Evolutionary conservation across 768 basidiomycete species (phyloP).

Genomic region (Agrocybe praecox): DNA sequence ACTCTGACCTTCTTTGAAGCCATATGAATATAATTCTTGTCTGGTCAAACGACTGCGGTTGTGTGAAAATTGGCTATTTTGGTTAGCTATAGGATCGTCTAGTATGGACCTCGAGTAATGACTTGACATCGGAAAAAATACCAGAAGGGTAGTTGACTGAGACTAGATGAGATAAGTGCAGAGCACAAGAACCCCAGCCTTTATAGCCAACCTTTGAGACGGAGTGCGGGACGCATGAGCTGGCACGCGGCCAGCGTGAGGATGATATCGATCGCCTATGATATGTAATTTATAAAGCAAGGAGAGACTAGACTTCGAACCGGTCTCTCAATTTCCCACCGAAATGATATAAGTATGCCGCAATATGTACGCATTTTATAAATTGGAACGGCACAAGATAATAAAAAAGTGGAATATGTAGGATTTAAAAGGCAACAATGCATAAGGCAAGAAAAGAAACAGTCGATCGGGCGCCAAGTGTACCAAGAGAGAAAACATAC

Average conservation of each 20-base stretch:
- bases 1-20: conserved; percentile 28
- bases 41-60: conserved; percentile 17
- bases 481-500: conserved; percentile 10
- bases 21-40: conserved; percentile 30
- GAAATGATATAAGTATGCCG: not conserved
- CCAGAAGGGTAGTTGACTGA: not conserved
- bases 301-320: not conserved
- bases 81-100: not conserved
- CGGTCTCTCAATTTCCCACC: not conserved
- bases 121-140: conserved; percentile 1
- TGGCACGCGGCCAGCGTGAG: conserved; percentile 16
- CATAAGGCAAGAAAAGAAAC: conserved; percentile 10
- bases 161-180: conserved; percentile 1
- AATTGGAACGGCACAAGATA: conserved; percentile 1
- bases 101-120: not conserved
- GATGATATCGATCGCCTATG: conserved; percentile 13
- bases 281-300: no score
- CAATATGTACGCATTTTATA: conserved; percentile 1
- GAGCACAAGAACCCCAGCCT: not conserved
- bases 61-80: not conserved
- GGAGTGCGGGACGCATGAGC: not conserved
- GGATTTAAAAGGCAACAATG: not conserved
- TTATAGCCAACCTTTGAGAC: not conserved
- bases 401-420: conserved; percentile 1
- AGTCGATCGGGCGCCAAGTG: conserved; percentile 2